Base-by-base conservation (phyloP, 306 rosid genomes). In the Fagus sylvatica region DNA sequence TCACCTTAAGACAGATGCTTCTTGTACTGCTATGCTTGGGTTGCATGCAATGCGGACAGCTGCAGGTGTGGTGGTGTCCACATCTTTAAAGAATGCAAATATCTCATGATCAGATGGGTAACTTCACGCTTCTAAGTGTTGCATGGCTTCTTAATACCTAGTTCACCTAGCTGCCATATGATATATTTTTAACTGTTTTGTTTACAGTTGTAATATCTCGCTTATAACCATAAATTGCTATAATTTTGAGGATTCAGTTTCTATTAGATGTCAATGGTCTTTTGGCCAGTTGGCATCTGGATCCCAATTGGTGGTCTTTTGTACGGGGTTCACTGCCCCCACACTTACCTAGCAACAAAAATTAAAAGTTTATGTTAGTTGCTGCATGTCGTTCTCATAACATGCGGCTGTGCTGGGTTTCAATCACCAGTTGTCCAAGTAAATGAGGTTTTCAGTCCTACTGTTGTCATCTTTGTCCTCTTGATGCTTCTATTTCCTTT, bases 1-100 rank as follows among this genome's bases (percentile, higher is more conserved):
- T 75, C 91, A 92, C 83, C 88, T 92, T 3, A 90, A 81, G 88
- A 90, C 93, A 1, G 88, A 90, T 74, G 87, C 12, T 76, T 87
- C 89, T 13, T 82, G 90, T 74, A 65, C 78, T 32, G 97, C 91
- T 4, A 78, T 76, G 88, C 89, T 92, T 62, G 93, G 89, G 62
- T 80, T 40, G 76, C 84, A 88, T 77, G 82, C 79, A 28, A 88
- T 92, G 97, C 86, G 80, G 69, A 86, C 96, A 54, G 86, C 92
- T 83, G 87, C 76, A 1, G 97, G 97, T 67, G 66, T 62, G 34
- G 91, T 92, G 71, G 71, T 85, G 32, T 83, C 87, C 73, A 83
- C 76, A 39, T 85, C 91, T 51, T 78, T 85, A 84, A 82, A 78
- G 83, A 88, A 88, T 73, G 91, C 87, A 41, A 88, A 80, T 78